These are phyloP conservation scores for Tubosaeta brunneosetosa DNA, from an alignment of 768 basidiomycete genomes.

Conservation along the genomic window DNA sequence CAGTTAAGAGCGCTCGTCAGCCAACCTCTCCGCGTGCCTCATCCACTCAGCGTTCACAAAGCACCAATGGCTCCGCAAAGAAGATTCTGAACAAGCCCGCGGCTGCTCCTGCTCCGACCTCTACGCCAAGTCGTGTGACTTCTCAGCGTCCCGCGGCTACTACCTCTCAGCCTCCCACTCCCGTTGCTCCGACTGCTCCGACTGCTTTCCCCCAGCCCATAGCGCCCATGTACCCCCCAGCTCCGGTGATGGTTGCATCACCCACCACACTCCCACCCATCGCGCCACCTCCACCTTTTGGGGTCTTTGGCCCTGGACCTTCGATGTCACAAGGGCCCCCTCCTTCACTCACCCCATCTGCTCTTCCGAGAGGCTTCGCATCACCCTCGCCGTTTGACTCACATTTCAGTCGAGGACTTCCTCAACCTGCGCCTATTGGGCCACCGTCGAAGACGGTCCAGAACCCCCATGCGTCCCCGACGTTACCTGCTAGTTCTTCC, in stretches of 20 bases:
- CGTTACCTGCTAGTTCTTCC: constrained; percentile 41
- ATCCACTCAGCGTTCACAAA: constrained; percentile 45
- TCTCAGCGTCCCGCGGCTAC: constrained; percentile 34
- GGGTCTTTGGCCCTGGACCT: constrained; percentile 42
- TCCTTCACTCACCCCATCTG: constrained; percentile 50
- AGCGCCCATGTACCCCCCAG: constrained; percentile 46
- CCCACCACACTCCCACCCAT: constrained; percentile 50
- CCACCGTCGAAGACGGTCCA: constrained; percentile 41
- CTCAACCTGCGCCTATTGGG: constrained; percentile 50
- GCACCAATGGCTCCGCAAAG: constrained; percentile 49
- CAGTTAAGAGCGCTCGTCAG: constrained; percentile 42
- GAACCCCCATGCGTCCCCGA: constrained; percentile 35
- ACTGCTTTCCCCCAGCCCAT: constrained; percentile 42
- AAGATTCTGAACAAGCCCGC: constrained; percentile 55
- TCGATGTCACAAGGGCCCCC: constrained; percentile 42
- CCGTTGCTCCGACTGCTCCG: constrained; percentile 25
- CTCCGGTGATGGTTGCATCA: constrained; percentile 41
- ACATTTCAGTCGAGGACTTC: constrained; percentile 38
- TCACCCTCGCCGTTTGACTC: constrained; percentile 51
- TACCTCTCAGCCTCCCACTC: constrained; percentile 45
- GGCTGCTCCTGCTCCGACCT: constrained; percentile 27
- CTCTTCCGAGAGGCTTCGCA: constrained; percentile 51
- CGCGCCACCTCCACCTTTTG: constrained; percentile 47
- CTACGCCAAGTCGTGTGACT: constrained; percentile 33
- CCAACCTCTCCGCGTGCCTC: constrained; percentile 51